phyloP scores from a whole-genome alignment of 345 rosid genomes.

The Moricandia moricandioides region DNA sequence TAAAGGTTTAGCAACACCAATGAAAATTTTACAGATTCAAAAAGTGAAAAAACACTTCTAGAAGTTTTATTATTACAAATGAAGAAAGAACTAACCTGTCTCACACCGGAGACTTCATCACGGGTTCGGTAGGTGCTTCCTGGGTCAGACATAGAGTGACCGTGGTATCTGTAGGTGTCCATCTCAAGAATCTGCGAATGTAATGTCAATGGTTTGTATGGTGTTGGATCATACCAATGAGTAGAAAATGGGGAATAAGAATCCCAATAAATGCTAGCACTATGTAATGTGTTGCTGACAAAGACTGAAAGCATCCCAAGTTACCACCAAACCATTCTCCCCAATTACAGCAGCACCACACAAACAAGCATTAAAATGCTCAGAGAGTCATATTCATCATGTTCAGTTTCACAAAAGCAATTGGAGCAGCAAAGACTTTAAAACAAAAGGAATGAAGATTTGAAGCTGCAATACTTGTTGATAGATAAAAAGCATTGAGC shows the following conservation, averaged over 20 bases:
- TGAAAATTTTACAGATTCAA: not conserved
- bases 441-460: not conserved
- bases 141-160: conserved; percentile 99
- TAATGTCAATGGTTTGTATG: not conserved
- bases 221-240: not conserved
- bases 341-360: not conserved
- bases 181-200: conserved; percentile 79
- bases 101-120: conserved; percentile 83
- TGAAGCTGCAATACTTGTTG: not conserved
- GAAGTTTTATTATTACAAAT: not conserved
- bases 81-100: conserved; percentile 64
- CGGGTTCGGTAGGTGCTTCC: conserved; percentile 99
- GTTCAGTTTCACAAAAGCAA: not conserved
- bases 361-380: not conserved
- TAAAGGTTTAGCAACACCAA: conserved; percentile 25
- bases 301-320: not conserved
- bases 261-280: not conserved
- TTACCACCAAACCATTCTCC: not conserved
- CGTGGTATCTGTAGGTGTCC: conserved; percentile 99
- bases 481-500: not conserved
- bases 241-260: not conserved
- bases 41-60: not conserved
- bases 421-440: not conserved
- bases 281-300: not conserved
- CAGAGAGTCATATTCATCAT: not conserved